A percentile compares a stretch with the other conserved stretches of the same genome.
Conservation (phyloP, 805 yeast genomes). For the Starmerella vaccinii region DNA sequence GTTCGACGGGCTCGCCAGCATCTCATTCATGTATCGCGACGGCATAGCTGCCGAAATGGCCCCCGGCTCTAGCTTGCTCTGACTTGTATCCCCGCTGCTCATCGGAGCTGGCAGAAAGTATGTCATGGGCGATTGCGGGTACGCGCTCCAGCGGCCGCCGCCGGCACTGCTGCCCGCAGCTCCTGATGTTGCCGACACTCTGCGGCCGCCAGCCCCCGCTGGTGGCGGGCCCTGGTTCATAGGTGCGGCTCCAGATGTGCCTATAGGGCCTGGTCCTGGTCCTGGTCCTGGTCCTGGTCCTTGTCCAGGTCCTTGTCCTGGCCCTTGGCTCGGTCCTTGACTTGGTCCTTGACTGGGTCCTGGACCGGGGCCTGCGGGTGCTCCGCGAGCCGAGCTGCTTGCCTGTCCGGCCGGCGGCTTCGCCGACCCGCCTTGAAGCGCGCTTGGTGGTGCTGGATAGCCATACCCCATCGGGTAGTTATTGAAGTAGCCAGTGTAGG, state of each 20-base stretch:
- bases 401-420: background rate
- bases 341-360: no score
- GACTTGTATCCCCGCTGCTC: background rate
- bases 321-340: no score
- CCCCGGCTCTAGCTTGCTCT: slow-evolving; percentile 47
- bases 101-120: slow-evolving; percentile 13
- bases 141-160: slow-evolving; percentile 16
- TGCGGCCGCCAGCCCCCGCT: background rate
- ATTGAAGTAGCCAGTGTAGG: slow-evolving; percentile 2
- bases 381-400: background rate
- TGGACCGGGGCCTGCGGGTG: background rate
- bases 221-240: background rate
- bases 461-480: slow-evolving; percentile 5
- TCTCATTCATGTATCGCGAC: slow-evolving; percentile 57
- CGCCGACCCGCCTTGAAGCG: background rate
- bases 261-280: background rate
- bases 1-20: slow-evolving; percentile 73
- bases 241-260: background rate
- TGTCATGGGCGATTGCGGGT: slow-evolving; percentile 18
- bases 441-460: slow-evolving; percentile 3
- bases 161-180: background rate
- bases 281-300: background rate
- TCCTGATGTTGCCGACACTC: background rate
- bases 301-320: background rate
- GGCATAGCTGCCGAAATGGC: slow-evolving; percentile 57